Conservation (phyloP, 306 rosid species). For the Pueraria montana region DNA sequence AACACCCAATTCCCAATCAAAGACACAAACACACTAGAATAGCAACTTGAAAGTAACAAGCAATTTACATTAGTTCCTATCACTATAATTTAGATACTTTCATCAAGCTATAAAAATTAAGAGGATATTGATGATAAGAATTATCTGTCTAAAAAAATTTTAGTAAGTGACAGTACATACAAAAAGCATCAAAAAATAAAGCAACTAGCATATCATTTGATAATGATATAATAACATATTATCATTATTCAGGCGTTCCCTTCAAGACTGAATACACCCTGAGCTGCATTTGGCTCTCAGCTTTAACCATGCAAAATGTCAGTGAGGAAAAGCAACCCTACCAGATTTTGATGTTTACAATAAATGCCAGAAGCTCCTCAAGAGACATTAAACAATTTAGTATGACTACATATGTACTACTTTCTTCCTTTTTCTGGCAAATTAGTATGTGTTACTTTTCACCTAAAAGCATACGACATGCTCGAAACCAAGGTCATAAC, state of each 20-base stretch:
- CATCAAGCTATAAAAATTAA: slow-evolving; percentile 11
- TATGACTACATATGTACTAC: neutral
- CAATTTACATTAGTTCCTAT: neutral
- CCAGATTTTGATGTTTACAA: slow-evolving; percentile 21
- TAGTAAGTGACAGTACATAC: neutral
- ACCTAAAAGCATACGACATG: neutral
- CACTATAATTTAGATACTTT: slow-evolving; percentile 5
- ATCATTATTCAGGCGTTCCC: slow-evolving; percentile 18
- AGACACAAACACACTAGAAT: neutral
- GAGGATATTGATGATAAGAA: slow-evolving; percentile 1
- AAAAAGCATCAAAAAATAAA: slow-evolving; percentile 29
- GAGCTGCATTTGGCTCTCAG: slow-evolving; percentile 23
- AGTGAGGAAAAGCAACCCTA: slow-evolving; percentile 26
- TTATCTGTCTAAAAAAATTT: slow-evolving; percentile 12
- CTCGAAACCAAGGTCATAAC: slow-evolving; percentile 26
- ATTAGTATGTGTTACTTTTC: neutral
- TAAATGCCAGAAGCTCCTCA: slow-evolving; percentile 3
- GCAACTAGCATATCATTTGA: slow-evolving; percentile 27
- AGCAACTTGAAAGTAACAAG: neutral
- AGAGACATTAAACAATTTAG: neutral
- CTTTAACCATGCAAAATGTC: slow-evolving; percentile 24
- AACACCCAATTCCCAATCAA: too few species aligned
- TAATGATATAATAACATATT: neutral
- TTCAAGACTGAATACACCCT: slow-evolving; percentile 8
- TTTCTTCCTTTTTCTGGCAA: neutral